phyloP scores from a whole-genome alignment of 495 filamentous ascomycete genomes.

The Clavariopsis aquatica region DNA sequence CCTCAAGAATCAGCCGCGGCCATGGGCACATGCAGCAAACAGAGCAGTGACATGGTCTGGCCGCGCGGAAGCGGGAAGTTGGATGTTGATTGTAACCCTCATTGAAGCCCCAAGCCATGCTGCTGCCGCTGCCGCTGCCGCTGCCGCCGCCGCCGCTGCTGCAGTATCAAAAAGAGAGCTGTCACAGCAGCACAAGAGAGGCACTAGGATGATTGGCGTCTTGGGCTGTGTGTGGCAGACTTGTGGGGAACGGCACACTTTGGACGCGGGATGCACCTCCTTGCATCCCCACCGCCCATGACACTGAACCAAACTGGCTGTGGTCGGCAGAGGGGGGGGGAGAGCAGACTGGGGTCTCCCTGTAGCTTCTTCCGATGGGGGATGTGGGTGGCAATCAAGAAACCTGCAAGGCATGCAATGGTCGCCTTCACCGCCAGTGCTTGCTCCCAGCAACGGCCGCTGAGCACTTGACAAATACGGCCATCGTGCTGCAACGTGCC shows the following conservation, averaged over 20 bases:
- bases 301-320: background rate
- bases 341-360: conserved; percentile 1
- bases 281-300: background rate
- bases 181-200: background rate
- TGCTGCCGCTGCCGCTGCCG: too few relatives aligned
- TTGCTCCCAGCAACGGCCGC: background rate
- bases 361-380: background rate
- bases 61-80: background rate
- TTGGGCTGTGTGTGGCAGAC: background rate
- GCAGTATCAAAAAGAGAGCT: background rate
- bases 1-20: background rate
- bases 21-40: conserved; percentile 1
- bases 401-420: background rate
- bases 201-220: background rate
- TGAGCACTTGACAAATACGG: background rate
- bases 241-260: background rate
- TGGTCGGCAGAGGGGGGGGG: background rate
- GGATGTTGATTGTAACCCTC: background rate
- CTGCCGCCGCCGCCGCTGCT: too few relatives aligned
- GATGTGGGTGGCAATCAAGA: background rate
- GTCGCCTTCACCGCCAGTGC: conserved; percentile 1
- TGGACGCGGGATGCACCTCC: background rate
- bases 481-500: background rate
- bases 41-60: background rate
- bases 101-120: background rate